phyloP scores from a whole-genome alignment of 768 basidiomycete species.

The Suillus subalutaceus region DNA sequence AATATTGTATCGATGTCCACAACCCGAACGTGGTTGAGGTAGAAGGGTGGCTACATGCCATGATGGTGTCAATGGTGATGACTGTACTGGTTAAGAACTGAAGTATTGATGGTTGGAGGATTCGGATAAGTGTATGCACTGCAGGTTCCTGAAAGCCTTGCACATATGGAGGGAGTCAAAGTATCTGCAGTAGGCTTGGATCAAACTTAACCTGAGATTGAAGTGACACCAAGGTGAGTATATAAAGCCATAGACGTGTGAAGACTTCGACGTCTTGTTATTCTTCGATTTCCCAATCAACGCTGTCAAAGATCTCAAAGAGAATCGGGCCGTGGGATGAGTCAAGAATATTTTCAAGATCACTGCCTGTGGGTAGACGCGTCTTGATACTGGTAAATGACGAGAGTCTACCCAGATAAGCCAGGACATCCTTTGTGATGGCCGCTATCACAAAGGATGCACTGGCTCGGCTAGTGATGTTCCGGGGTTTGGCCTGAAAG shows the following conservation, averaged over 20 bases:
- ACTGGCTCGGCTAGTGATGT: too few relatives aligned
- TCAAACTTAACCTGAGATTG: not conserved
- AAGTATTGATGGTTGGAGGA: rapidly evolving
- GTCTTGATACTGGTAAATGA: not conserved
- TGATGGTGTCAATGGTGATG: conserved; percentile 26
- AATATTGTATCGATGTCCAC: conserved; percentile 37
- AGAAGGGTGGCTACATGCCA: conserved; percentile 21
- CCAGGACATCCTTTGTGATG: not conserved
- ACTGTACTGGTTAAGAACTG: too few relatives aligned
- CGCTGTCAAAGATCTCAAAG: not conserved
- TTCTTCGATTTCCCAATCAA: not conserved
- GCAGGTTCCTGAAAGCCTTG: not conserved
- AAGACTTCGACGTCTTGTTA: not conserved
- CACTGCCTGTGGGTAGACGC: not conserved
- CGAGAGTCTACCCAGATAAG: not conserved
- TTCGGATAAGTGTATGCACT: not conserved
- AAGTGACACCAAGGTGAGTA: not conserved
- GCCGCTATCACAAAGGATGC: too few relatives aligned
- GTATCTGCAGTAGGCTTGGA: not conserved
- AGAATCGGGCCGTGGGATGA: not conserved
- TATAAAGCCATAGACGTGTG: not conserved
- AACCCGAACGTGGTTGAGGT: conserved; percentile 27
- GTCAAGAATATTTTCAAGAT: not conserved
- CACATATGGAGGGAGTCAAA: not conserved
- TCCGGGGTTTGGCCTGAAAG: too few relatives aligned